Conservation (phyloP, 768 basidiomycete species). For the Clitopilus hobsonii region DNA sequence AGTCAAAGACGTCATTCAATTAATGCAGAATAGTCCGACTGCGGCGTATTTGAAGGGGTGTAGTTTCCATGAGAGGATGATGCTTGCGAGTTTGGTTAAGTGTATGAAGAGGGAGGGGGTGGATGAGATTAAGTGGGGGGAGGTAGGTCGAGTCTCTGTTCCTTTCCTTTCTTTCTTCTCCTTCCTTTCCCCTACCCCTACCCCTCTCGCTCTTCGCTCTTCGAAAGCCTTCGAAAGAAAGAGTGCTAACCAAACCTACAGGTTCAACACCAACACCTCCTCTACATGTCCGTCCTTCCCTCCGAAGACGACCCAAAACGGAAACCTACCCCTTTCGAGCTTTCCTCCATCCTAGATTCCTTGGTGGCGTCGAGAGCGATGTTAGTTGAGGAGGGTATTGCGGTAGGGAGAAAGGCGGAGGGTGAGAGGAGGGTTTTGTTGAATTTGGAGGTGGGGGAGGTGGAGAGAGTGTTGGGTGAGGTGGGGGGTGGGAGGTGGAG, state of each 20-base stretch:
- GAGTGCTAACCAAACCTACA: conserved; percentile 2
- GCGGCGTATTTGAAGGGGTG: conserved; percentile 79
- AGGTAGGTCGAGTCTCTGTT: conserved; percentile 38
- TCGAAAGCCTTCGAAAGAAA: no score
- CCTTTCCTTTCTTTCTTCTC: no score
- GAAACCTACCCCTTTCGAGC: conserved; percentile 58
- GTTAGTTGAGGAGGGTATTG: conserved; percentile 61
- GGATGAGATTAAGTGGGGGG: conserved; percentile 82
- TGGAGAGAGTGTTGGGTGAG: conserved; percentile 81
- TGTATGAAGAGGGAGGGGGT: conserved; percentile 82
- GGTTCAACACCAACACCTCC: conserved; percentile 74
- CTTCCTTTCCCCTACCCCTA: no score
- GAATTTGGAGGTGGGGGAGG: conserved; percentile 81
- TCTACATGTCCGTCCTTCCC: conserved; percentile 62
- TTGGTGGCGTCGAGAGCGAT: conserved; percentile 75
- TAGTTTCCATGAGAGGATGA: conserved; percentile 83
- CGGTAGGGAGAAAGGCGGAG: conserved; percentile 47
- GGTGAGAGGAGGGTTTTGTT: conserved; percentile 70
- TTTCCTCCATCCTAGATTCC: conserved; percentile 67
- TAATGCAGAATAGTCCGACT: conserved; percentile 89
- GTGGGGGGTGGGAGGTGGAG: conserved; percentile 70
- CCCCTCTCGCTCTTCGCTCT: no score
- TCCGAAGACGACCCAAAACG: conserved; percentile 52
- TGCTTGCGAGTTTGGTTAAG: conserved; percentile 80
- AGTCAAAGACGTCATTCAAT: conserved; percentile 72